phyloP scores from a whole-genome alignment of 208 protist genomes.

The Dictyostelium gargantuum region DNA sequence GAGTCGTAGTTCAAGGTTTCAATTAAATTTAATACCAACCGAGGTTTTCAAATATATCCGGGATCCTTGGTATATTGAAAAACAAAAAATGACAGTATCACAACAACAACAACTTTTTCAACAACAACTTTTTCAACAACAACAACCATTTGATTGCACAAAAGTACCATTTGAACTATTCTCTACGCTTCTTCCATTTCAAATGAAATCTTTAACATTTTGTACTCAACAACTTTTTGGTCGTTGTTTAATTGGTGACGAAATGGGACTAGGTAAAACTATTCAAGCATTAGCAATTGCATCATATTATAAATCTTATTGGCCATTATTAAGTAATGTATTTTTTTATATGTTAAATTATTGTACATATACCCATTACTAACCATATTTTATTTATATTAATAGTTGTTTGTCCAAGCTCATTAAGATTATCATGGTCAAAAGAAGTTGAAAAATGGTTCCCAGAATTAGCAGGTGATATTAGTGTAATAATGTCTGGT shows the following conservation, averaged over 20 bases:
- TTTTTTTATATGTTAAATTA: slow-evolving; percentile 76
- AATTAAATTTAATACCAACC: not conserved
- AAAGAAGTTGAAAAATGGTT: slow-evolving; percentile 86
- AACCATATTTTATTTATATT: slow-evolving; percentile 32
- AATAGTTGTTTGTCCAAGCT: slow-evolving; percentile 93
- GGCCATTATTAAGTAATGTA: slow-evolving; percentile 93
- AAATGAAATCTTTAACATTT: slow-evolving; percentile 61
- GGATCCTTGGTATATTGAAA: not conserved
- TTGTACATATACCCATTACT: not conserved
- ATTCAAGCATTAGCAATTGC: slow-evolving; percentile 94
- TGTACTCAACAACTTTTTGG: slow-evolving; percentile 51
- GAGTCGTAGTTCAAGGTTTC: not conserved
- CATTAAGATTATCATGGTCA: slow-evolving; percentile 92
- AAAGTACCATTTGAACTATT: slow-evolving; percentile 6
- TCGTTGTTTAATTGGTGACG: slow-evolving; percentile 84
- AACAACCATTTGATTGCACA: not conserved
- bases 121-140: not conserved
- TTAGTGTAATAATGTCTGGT: slow-evolving; percentile 82
- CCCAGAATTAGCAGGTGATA: slow-evolving; percentile 26
- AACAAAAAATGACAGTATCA: not conserved
- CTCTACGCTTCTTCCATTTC: slow-evolving; percentile 51
- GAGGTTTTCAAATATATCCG: not conserved
- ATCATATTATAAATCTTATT: slow-evolving; percentile 92
- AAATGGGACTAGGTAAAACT: slow-evolving; percentile 97
- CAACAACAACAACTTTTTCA: not conserved